Evolutionary conservation across 805 yeast species (phyloP), one percentile per base, ranked within the genome.

Genomic region (Spathaspora passalidarum): DNA sequence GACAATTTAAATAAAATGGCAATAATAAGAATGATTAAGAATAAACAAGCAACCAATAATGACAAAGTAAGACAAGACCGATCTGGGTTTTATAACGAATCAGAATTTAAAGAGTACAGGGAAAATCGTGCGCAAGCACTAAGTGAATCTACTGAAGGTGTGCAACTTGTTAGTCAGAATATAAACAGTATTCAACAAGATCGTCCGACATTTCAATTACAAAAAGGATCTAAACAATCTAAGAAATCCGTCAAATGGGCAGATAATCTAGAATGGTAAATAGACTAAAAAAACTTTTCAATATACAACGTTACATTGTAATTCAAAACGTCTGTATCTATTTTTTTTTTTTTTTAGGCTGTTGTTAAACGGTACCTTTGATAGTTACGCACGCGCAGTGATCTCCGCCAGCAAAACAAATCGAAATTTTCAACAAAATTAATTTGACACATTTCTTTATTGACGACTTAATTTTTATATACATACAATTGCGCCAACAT

Each of bases 241-340:
- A 43, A 35, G 22, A 38, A 43, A 42, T 53, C 49, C 25, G 71
- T 68, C 32, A 51, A 59, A 44, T 63, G 72, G 69, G 63, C 65
- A 10, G 63, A 57, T 3, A 59, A 61, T 21, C 59, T 69, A 39
- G 73, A 67, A 50, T 68, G 73, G 73, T 67, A 44, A 53, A 38
- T 23, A 29, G 4, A 29, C 9, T 40, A 18, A 13, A 16, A 16
- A 23, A 16, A 38, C 36, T 38, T 8, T 40, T 18, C 19, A 18
- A 6, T 3, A 11, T 9, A 20, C 11, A 37, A 29, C 34, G 34
- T 29, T 29, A 29, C 34, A 29, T 29, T 29, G 17, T 29, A 29
- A 29, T 29, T 13, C 14, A 29, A 29, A 29, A 4, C 34, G 13
- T 8, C 17, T 13, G 6, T 25, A n/a, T 29, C 16, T 11, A n/a